Evolutionary conservation across 805 yeast genomes (phyloP).

Genomic region (Isabelozyma heimii): DNA sequence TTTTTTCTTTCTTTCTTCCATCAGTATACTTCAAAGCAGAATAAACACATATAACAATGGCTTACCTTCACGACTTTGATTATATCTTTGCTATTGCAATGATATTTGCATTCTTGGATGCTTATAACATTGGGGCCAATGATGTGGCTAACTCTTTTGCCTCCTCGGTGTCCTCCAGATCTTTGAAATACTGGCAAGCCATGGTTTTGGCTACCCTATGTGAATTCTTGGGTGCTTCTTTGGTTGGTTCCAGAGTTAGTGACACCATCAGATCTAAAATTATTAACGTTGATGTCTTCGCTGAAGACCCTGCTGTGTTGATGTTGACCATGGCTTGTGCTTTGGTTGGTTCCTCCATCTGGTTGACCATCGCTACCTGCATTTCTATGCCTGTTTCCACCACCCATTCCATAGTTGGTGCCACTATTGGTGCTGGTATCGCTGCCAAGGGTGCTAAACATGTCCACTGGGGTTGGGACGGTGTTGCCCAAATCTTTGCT

Average conservation of each 20-base stretch:
- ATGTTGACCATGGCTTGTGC: conserved; percentile 78
- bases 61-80: conserved; percentile 53
- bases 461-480: conserved; percentile 74
- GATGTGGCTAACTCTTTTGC: conserved; percentile 82
- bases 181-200: conserved; percentile 72
- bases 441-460: conserved; percentile 65
- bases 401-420: conserved; percentile 78
- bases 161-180: conserved; percentile 68
- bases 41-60: conserved; percentile 18
- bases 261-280: conserved; percentile 70
- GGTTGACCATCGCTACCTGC: conserved; percentile 66
- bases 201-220: conserved; percentile 67
- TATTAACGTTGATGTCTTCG: conserved; percentile 49
- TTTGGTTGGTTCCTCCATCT: conserved; percentile 65
- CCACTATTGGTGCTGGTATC: conserved; percentile 68
- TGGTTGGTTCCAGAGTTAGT: conserved; percentile 72
- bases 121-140: conserved; percentile 78
- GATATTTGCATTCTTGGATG: conserved; percentile 73
- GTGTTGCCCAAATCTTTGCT: conserved; percentile 70
- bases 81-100: conserved; percentile 68
- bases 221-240: conserved; percentile 73
- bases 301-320: conserved; percentile 61
- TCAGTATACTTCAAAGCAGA: background rate
- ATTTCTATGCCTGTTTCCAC: conserved; percentile 80
- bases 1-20: background rate